Evolutionary conservation across 345 rosid species (phyloP).

Genomic region (Heritiera littoralis): DNA sequence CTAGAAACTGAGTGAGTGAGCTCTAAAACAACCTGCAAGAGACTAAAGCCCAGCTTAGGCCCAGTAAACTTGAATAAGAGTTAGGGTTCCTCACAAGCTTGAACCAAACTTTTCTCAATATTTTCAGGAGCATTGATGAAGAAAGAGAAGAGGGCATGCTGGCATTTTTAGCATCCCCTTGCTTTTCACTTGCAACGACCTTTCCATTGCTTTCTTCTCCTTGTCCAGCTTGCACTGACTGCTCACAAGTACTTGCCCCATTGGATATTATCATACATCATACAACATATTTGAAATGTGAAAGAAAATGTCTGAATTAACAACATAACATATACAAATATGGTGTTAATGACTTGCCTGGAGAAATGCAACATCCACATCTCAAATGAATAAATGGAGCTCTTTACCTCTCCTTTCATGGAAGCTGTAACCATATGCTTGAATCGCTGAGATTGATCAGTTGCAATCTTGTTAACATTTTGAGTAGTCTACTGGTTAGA

Average conservation of each 20-base stretch:
- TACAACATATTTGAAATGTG: neutral
- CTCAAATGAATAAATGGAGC: conserved; percentile 31
- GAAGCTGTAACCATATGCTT: conserved; percentile 14
- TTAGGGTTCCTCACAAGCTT: conserved; percentile 34
- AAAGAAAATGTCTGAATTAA: neutral
- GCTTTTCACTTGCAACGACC: neutral
- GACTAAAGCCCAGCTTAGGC: conserved; percentile 28
- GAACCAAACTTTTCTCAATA: conserved; percentile 25
- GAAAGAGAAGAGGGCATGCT: neutral
- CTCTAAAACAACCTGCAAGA: conserved; percentile 23
- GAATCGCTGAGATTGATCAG: conserved; percentile 17
- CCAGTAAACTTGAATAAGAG: conserved; percentile 29
- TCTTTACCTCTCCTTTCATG: conserved; percentile 24
- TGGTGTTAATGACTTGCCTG: conserved; percentile 15
- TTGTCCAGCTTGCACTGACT: conserved; percentile 16
- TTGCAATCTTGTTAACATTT: conserved; percentile 18
- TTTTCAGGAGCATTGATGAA: conserved; percentile 17
- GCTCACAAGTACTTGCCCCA: conserved; percentile 16
- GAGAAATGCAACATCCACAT: conserved; percentile 28
- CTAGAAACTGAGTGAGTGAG: neutral
- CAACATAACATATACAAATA: neutral
- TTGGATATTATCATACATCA: neutral
- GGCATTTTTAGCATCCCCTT: neutral
- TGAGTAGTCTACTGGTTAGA: conserved; percentile 2
- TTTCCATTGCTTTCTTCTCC: conserved; percentile 19